Base-by-base conservation (phyloP, 148 eudicot species). In the Rhododendron mucronatum region DNA sequence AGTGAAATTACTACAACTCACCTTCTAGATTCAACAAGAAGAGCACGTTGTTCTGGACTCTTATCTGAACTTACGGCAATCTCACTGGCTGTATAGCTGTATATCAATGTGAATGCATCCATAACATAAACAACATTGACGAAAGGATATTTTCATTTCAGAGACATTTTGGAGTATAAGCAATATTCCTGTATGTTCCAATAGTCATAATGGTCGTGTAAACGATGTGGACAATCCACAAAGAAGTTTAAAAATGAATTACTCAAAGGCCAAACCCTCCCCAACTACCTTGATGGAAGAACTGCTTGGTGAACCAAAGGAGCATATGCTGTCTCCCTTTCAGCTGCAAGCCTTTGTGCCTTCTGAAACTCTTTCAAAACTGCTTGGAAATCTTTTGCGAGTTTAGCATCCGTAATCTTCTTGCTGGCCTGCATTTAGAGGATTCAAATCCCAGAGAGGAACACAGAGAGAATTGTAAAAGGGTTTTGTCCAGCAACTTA, bases 321-420 rank as follows among this genome's bases (percentile, higher is more conserved):
- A 73, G 85, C 48, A 73, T 89, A 89, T 57, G 90, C 83, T 71
- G 88, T 89, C 81, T 89, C 90, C 75, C 90, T 89, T 61, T 89
- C 88, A 84, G 90, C 90, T 59, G 88, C 90, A 80, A 89, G 88
- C 39, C 83, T 82, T 45, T 89, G 90, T 2, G 90, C 88, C 86
- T 89, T 89, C 88, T 89, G 90, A 80, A 89, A 89, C 85, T 89
- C 90, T 85, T 86, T 86, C 48, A 89, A 73, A 84, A 89, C 90
- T 57, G 88, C 86, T 81, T 89, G 88, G 80, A 89, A 89, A 87
- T 89, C 90, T 84, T 87, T 89, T 44, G 90, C 90, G 84, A 89
- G 90, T 69, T 89, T 89, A 55, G 90, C 90, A 89, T 89, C 90
- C n/a, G 88, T 53, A 53, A 89, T 87, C 87, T 87, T 89, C 89